phyloP scores from a whole-genome alignment of 306 rosid species.

The Cucumis hystrix region DNA sequence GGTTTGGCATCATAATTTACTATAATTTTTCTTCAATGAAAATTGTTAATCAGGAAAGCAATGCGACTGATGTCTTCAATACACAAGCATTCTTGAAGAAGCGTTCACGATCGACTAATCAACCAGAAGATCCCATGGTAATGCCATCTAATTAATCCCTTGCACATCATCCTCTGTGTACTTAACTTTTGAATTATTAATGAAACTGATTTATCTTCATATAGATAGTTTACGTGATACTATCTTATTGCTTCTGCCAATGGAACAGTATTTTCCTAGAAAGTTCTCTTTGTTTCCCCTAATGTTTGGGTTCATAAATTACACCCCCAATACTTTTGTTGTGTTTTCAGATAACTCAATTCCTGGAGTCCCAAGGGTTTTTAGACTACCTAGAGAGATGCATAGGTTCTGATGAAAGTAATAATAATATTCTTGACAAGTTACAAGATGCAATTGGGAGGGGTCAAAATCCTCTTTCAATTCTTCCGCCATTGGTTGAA shows the following conservation, averaged over 20 bases:
- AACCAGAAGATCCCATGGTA: conserved; percentile 90
- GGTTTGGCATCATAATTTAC: conserved; percentile 8
- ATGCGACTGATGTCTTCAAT: conserved; percentile 69
- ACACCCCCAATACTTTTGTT: conserved; percentile 12
- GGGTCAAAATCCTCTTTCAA: conserved; percentile 89
- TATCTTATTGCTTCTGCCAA: not conserved
- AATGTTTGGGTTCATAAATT: conserved; percentile 3
- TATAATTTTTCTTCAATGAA: conserved; percentile 3
- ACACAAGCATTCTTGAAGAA: conserved; percentile 80
- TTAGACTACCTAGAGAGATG: conserved; percentile 90
- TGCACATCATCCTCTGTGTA: not conserved
- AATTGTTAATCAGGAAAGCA: conserved; percentile 40
- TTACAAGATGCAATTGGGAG: conserved; percentile 96
- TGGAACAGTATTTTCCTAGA: not conserved
- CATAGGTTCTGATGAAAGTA: conserved; percentile 63
- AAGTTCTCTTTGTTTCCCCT: not conserved
- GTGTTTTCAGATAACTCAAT: conserved; percentile 54
- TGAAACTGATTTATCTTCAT: not conserved
- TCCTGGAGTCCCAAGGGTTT: conserved; percentile 89
- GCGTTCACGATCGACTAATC: conserved; percentile 83
- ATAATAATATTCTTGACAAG: conserved; percentile 78
- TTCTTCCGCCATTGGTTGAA: conserved; percentile 55
- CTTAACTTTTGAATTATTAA: not conserved
- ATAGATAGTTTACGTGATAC: not conserved
- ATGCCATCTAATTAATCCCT: conserved; percentile 9